Evolutionary conservation across 805 yeast genomes (phyloP), one percentile per base, ranked within the genome.

Genomic region (Sugiyamaella floridensis): DNA sequence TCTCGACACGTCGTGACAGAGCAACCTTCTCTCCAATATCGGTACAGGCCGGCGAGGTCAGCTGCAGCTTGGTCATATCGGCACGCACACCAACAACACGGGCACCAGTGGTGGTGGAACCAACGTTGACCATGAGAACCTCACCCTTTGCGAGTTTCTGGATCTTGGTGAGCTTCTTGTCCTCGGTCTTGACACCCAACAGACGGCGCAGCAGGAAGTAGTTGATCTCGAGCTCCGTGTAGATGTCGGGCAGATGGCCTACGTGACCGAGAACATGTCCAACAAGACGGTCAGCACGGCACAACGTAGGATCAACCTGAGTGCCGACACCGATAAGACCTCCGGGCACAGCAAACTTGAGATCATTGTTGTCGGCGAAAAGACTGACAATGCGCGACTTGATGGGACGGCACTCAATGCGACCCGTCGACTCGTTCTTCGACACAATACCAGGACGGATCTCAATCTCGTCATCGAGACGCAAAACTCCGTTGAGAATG

Each of bases 281-380:
- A 52, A 95, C 97, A 66, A 93, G 80, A 76, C 99, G 88, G 76
- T 93, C 99, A 56, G 98, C 99, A 77, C 99, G 87, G 79, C 99
- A 93, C 66, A 93, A 76, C 1, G 99, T 93, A 53, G 99, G 99
- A 73, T 93, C 99, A 61, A 93, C 95, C 74, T 88, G 89, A 49
- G 99, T 93, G 76, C 99, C 99, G 54, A 93, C 97, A 82, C 99
- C 99, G 65, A 93, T 95, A 69, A 93, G 81, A 59, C 99, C 99
- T 83, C 99, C 99, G 46, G 99, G 99, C 65, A 93, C 99, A 54
- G 99, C 99, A 66, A 92, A 93, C 71, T 93, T 93, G 72, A 93
- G 81, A 71, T 90, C 97, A 67, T 93, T 95, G 74, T 93, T 90
- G 74, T 93, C 99, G 55, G 99, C 98, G 69, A 90, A 92, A 62